Evolutionary conservation across 352 stramenopile genomes (phyloP).

Genomic region (Aphanomyces cochlioides): DNA sequence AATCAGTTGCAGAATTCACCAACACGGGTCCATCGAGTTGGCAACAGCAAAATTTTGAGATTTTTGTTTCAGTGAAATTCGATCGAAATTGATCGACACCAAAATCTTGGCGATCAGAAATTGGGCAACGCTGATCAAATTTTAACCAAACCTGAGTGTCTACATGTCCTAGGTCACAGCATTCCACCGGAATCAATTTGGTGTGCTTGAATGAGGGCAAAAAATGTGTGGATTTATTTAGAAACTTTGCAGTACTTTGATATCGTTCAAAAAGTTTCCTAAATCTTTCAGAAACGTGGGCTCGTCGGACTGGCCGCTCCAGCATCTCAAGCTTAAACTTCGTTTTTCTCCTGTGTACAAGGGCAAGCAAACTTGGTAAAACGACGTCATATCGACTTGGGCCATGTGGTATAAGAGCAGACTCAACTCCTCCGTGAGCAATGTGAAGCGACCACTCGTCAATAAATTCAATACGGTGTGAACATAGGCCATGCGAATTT

Average conservation of each 20-base stretch:
- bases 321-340: conserved; percentile 59
- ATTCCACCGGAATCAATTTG: no score
- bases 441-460: conserved; percentile 70
- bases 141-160: no score
- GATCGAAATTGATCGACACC: no score
- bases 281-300: conserved; percentile 72
- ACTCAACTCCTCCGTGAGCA: conserved; percentile 74
- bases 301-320: conserved; percentile 69
- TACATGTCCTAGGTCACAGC: no score
- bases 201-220: no score
- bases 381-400: conserved; percentile 66
- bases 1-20: no score
- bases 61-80: no score
- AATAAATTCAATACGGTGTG: conserved; percentile 75
- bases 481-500: conserved; percentile 71
- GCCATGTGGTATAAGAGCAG: conserved; percentile 64
- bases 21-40: no score
- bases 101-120: no score
- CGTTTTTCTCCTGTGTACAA: conserved; percentile 60
- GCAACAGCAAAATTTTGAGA: no score
- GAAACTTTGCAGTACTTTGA: conserved; percentile 47
- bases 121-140: no score
- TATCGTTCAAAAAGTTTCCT: conserved; percentile 66
- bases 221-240: background rate
- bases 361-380: conserved; percentile 66